Evolutionary conservation across 2,329 filamentous ascomycete species (phyloP), one percentile per base, ranked within the genome.

Genomic region (Byssochlamys sp.): DNA sequence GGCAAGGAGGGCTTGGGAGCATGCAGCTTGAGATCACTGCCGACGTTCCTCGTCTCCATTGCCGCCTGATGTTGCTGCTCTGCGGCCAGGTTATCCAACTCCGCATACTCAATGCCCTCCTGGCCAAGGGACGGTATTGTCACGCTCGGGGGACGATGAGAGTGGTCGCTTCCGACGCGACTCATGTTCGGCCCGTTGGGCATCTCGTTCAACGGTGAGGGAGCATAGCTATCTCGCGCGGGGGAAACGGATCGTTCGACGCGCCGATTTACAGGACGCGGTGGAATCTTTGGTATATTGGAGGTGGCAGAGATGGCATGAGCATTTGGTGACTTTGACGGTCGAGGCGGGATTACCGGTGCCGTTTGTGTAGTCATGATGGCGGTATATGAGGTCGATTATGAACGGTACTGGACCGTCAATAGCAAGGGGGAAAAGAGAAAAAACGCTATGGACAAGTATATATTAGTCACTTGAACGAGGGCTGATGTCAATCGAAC

Each of bases 1-100:
- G 91, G 88, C 61, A 96, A 80, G 12, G 91, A 95, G 4, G 92
- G 91, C 74, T 86, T 94, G 2, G 92, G 92, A 58, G 91, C 91
- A 74, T 95, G 85, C 58, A 97, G 83, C 73, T 94, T 88, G 66
- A 96, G 76, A 68, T 95, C 89, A 58, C 87, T 84, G 63, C 84
- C 87, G 57, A 96, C 80, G 65, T 86, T 90, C 67, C 89, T 85
- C 24, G 87, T 91, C 71, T 94, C 87, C 66, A 88, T 81, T 9
- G 87, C 84, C 4, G 82, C 80, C 33, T 73, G 54, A 53, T 71
- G 59, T 57, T 68, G 63, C 60, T 71, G 69, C 68, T 81, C 75
- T 64, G 77, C 68, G 39, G 72, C 68, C 39, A 72, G 69, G 64
- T 69, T 75, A 61, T 75, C 73, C 54, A 84, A 76, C 66, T 83